These are phyloP conservation scores for Picea abies DNA, from an alignment of 83 land plant species.

Conservation along the genomic window DNA sequence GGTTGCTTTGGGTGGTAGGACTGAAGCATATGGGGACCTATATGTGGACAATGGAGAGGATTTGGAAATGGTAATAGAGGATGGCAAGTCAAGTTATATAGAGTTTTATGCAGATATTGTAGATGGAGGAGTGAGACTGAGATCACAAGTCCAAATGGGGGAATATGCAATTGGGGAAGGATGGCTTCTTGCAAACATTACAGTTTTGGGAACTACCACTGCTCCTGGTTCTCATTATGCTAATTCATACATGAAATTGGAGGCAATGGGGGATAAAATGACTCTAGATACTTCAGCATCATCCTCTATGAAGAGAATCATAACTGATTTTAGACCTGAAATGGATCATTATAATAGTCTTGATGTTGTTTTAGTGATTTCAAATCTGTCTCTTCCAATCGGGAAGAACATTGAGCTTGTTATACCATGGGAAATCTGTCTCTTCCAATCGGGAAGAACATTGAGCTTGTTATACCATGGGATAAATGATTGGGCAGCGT, in stretches of 20 bases:
- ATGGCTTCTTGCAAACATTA: background rate
- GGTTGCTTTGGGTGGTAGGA: slow-evolving; percentile 40
- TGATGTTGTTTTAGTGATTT: background rate
- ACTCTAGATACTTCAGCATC: background rate
- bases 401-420: background rate
- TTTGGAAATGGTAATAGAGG: slow-evolving; percentile 54
- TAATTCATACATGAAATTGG: background rate
- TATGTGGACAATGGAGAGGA: slow-evolving; percentile 77
- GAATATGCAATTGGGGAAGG: slow-evolving; percentile 33
- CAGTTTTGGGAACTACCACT: background rate
- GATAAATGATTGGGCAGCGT: no score
- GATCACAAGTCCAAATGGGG: slow-evolving; percentile 59
- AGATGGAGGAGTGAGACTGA: slow-evolving; percentile 19
- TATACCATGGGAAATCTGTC: background rate
- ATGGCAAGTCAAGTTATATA: slow-evolving; percentile 55
- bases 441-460: slow-evolving; percentile 11
- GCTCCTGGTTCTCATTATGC: background rate
- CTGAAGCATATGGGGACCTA: slow-evolving; percentile 56
- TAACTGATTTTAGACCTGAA: background rate
- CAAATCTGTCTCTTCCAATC: slow-evolving; percentile 9
- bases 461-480: no score
- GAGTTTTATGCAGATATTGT: slow-evolving; percentile 23
- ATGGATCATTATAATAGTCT: background rate
- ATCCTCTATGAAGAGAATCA: background rate
- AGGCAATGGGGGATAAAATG: background rate